Base-by-base conservation (phyloP, 257 asterid genomes). In the Nicotiana tabacum region DNA sequence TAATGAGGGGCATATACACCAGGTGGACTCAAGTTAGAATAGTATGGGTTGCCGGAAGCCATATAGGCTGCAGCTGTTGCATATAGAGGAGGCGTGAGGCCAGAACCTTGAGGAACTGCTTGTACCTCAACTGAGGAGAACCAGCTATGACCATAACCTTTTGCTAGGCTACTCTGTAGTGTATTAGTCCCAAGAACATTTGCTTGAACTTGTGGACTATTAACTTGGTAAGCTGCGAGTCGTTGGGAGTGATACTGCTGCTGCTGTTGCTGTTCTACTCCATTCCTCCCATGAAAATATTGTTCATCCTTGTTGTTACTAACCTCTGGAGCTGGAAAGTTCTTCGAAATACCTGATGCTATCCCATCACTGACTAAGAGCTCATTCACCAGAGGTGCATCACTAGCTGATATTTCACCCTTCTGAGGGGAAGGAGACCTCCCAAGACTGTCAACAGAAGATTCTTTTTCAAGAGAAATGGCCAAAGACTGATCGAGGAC, bases 1-100 rank as follows among this genome's bases (percentile, higher is more conserved):
- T 91, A 94, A 43, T 91, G 98, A 55, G 96, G 95, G 86, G 90
- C 82, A 77, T 88, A 91, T 43, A 91, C 65, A 85, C 94, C 93
- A 80, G 97, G 66, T n/a, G 92, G 80, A 80, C 37, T 83, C 80
- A 83, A 46, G 83, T 87, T 92, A 33, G 92, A 87, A 84, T 90
- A 92, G 80, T 83, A 87, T 16, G 93, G 89, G 83, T 87, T 91
- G 86, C 92, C 91, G 39, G 98, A 87, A 83, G 92, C 88, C 92
- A 93, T 88, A 81, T 88, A 90, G 81, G 97, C 92, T 27, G 97
- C 90, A 56, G 92, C 91, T 77, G 93, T 83, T 60, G 97, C 93
- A 80, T 91, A 94, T 53, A 93, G 21, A 78, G 97, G 93, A 82
- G 97, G 91, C 53, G 90, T 79, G 82, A 78, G 85, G 48, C 91